phyloP scores from a whole-genome alignment of 2,329 filamentous ascomycete genomes.

The Aspergillus sp. region DNA sequence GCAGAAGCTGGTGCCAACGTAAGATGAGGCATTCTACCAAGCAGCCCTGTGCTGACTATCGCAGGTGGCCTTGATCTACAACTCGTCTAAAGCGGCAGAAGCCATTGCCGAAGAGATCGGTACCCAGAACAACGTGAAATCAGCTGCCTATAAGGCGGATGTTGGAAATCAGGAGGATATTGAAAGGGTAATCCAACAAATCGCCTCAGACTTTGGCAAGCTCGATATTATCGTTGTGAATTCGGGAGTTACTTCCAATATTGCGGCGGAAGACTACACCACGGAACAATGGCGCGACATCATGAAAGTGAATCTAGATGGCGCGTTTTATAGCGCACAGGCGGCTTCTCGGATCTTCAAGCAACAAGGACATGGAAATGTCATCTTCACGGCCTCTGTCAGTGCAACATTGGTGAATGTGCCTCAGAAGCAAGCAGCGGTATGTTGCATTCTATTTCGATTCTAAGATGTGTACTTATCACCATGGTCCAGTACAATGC shows the following conservation, averaged over 20 bases:
- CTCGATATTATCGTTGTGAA: constrained; percentile 52
- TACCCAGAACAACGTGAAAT: constrained; percentile 27
- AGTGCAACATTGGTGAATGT: constrained; percentile 43
- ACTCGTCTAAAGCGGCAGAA: constrained; percentile 28
- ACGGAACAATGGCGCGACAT: constrained; percentile 44
- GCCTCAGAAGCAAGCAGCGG: constrained; percentile 41
- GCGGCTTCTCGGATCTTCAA: constrained; percentile 42
- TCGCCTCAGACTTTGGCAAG: constrained; percentile 44
- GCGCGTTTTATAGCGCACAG: constrained; percentile 43
- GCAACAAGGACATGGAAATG: constrained; percentile 35
- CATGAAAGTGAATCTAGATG: constrained; percentile 43
- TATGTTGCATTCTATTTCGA: constrained; percentile 10
- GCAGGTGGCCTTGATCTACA: constrained; percentile 38
- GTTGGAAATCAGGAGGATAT: constrained; percentile 35
- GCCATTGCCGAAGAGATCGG: constrained; percentile 30
- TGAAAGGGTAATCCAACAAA: constrained; percentile 32
- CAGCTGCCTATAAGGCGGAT: constrained; percentile 39
- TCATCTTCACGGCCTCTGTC: constrained; percentile 44
- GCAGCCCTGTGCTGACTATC: neutral
- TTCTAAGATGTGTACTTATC: neutral
- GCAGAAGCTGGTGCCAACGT: constrained; percentile 44
- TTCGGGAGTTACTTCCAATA: constrained; percentile 37
- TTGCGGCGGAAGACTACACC: constrained; percentile 43
- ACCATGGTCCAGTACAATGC: constrained; percentile 35
- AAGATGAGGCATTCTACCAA: constrained; percentile 7